Evolutionary conservation across 2,329 filamentous ascomycete species (phyloP).

Genomic region (Fusarium citri): DNA sequence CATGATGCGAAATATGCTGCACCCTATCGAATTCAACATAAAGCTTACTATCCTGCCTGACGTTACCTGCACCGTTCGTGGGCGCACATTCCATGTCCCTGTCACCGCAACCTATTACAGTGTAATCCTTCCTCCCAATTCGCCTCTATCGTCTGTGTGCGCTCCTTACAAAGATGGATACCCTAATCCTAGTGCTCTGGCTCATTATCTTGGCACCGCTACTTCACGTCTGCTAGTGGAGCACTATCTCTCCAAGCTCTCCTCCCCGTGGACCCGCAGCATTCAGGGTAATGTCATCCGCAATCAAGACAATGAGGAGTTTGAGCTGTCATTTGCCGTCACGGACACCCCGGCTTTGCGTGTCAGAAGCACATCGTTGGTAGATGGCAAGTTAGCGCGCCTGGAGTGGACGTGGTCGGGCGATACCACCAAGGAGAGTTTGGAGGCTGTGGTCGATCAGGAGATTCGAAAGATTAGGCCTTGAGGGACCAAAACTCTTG

Average conservation of each 20-base stretch:
- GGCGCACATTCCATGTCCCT: conserved; percentile 58
- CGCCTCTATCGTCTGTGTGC: conserved; percentile 54
- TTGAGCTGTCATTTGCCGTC: conserved; percentile 51
- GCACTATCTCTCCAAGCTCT: conserved; percentile 48
- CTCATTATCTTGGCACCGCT: conserved; percentile 60
- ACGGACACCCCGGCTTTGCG: conserved; percentile 37
- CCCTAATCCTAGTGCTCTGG: conserved; percentile 57
- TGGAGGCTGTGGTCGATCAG: conserved; percentile 40
- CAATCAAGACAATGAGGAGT: conserved; percentile 43
- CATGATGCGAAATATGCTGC: conserved; percentile 58
- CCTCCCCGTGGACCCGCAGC: conserved; percentile 46
- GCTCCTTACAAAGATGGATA: conserved; percentile 60
- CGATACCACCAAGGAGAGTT: conserved; percentile 21
- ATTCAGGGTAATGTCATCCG: conserved; percentile 51
- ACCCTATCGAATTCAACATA: conserved; percentile 56
- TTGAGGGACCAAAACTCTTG: conserved; percentile 16
- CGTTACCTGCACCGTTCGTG: conserved; percentile 56
- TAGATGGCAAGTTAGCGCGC: conserved; percentile 24
- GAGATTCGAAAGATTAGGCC: conserved; percentile 31
- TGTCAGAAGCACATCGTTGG: conserved; percentile 35
- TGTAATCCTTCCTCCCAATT: conserved; percentile 54
- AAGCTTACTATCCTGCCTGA: conserved; percentile 60
- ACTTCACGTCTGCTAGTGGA: conserved; percentile 56
- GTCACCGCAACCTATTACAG: conserved; percentile 60
- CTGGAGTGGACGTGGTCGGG: conserved; percentile 50